Conservation (phyloP, 768 basidiomycete genomes). For the Galerina sulciceps region DNA sequence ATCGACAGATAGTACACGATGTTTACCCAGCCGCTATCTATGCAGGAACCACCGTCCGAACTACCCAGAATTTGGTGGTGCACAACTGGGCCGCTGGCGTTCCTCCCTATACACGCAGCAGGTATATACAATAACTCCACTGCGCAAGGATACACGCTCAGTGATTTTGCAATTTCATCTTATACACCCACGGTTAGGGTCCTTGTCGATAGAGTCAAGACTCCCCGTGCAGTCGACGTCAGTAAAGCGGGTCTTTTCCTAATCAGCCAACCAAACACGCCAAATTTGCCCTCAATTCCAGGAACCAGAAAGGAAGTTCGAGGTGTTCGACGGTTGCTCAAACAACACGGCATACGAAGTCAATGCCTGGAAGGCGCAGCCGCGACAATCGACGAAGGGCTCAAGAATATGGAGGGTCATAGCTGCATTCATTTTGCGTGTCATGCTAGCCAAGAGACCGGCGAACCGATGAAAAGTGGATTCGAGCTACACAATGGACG, state of each 20-base stretch:
- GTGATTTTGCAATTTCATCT: conserved; percentile 13
- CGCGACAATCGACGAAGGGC: background rate
- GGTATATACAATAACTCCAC: background rate
- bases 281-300: conserved; percentile 1
- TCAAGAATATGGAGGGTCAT: background rate
- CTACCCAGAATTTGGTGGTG: conserved; percentile 18
- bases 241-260: background rate
- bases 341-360: background rate
- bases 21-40: too few species aligned
- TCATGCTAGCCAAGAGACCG: conserved; percentile 5
- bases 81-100: conserved; percentile 13
- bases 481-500: conserved; percentile 1
- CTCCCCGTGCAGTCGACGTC: background rate
- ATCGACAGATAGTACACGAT: background rate
- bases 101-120: conserved; percentile 18
- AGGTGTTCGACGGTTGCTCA: background rate
- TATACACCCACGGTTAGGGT: conserved; percentile 11
- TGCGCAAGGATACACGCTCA: background rate
- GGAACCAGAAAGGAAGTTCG: conserved; percentile 7
- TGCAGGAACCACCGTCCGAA: background rate
- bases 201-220: background rate
- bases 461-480: conserved; percentile 4
- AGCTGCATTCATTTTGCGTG: conserved; percentile 9
- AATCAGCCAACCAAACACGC: conserved; percentile 6
- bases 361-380: background rate